phyloP scores from a whole-genome alignment of 441 rosid species.

The Erodium texanum region DNA sequence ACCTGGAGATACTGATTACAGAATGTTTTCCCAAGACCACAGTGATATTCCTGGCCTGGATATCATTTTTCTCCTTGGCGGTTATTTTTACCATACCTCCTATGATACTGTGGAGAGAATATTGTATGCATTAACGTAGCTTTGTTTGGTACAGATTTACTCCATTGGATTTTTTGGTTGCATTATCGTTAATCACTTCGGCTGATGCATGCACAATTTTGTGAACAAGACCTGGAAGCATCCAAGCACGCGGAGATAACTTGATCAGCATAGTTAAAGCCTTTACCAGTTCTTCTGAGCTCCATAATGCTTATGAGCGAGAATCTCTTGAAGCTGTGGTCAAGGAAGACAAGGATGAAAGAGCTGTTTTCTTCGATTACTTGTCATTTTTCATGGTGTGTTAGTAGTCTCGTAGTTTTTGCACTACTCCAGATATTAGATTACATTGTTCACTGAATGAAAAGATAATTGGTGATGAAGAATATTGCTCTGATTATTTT shows the following conservation, averaged over 20 bases:
- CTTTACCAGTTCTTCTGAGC: slow-evolving; percentile 66
- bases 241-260: slow-evolving; percentile 99
- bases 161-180: slow-evolving; percentile 19
- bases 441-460: not conserved
- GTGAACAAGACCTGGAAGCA: slow-evolving; percentile 90
- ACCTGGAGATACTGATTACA: slow-evolving; percentile 96
- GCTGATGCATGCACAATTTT: slow-evolving; percentile 28
- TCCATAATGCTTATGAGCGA: slow-evolving; percentile 52
- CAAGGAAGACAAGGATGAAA: slow-evolving; percentile 38
- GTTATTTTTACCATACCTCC: slow-evolving; percentile 97
- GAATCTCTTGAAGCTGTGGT: slow-evolving; percentile 32
- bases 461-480: slow-evolving; percentile 10
- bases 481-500: slow-evolving; percentile 12
- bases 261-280: slow-evolving; percentile 62
- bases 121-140: slow-evolving; percentile 71
- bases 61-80: slow-evolving; percentile 91
- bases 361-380: slow-evolving; percentile 92
- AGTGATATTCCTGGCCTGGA: slow-evolving; percentile 94
- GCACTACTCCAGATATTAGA: not conserved
- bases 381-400: slow-evolving; percentile 69
- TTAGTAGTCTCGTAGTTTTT: not conserved
- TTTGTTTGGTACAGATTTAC: slow-evolving; percentile 44
- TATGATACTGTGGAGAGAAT: slow-evolving; percentile 90
- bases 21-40: slow-evolving; percentile 87
- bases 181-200: slow-evolving; percentile 24